A percentile compares a stretch with the other conserved stretches of the same genome.
phyloP scores from a whole-genome alignment of 148 eudicot genomes.

The Rhododendron ferrugineum region DNA sequence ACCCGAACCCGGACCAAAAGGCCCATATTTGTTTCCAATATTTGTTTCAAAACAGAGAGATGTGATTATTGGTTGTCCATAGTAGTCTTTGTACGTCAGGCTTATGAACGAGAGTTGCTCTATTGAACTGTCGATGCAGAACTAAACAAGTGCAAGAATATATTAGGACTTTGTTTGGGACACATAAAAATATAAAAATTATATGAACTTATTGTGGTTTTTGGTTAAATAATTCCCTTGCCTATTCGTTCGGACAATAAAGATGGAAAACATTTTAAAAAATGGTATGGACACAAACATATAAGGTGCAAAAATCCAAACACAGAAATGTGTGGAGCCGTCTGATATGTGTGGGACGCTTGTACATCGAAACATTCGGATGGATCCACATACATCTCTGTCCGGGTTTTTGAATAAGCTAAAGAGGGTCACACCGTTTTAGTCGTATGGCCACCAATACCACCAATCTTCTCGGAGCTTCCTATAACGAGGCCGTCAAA shows the following conservation, averaged over 20 bases:
- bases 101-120: not conserved
- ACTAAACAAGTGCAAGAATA: not conserved
- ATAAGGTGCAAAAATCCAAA: too few species aligned
- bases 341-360: not conserved
- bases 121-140: not conserved
- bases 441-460: not conserved
- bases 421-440: not conserved
- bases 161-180: not conserved
- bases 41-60: not conserved
- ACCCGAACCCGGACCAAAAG: not conserved
- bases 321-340: too few species aligned
- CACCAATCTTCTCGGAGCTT: not conserved
- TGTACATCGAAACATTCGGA: not conserved
- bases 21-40: not conserved
- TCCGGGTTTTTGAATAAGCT: not conserved
- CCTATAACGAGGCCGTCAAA: not conserved
- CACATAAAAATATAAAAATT: too few species aligned
- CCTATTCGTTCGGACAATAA: too few species aligned
- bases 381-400: not conserved
- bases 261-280: too few species aligned
- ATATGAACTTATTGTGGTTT: not conserved
- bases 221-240: too few species aligned
- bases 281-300: not conserved
- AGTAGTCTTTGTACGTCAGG: not conserved
- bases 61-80: not conserved